phyloP scores from a whole-genome alignment of 1,284 basidiomycete species.

The Leccinum ponderosum region DNA sequence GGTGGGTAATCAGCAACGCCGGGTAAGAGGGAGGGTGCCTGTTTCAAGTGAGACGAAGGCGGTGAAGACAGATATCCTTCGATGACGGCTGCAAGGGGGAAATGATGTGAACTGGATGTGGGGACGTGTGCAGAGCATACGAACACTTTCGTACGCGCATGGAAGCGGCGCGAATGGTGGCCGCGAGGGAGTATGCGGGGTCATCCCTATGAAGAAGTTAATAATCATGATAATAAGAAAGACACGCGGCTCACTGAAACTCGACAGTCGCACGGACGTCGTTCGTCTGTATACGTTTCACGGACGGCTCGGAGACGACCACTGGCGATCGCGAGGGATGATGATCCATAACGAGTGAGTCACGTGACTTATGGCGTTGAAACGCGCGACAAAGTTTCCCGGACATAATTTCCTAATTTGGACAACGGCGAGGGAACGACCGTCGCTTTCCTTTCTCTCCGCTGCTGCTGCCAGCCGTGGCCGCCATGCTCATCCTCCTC shows the following conservation, averaged over 20 bases:
- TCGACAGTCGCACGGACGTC: conserved; percentile 35
- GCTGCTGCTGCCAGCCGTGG: neutral
- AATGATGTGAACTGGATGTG: conserved; percentile 31
- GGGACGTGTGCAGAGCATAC: conserved; percentile 22
- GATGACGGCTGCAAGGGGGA: conserved; percentile 29
- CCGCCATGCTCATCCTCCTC: conserved; percentile 5
- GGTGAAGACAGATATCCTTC: conserved; percentile 35
- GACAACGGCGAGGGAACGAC: conserved; percentile 12
- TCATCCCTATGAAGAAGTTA: neutral
- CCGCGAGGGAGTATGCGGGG: conserved; percentile 9
- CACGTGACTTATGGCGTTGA: neutral
- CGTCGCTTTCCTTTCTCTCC: conserved; percentile 13
- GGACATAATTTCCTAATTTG: conserved; percentile 7
- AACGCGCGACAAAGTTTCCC: neutral
- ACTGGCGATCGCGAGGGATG: neutral
- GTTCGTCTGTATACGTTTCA: conserved; percentile 47
- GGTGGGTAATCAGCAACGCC: conserved; percentile 19
- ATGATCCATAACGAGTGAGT: neutral
- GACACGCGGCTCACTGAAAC: conserved; percentile 30
- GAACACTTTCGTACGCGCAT: conserved; percentile 36
- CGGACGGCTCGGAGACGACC: conserved; percentile 9
- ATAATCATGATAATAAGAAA: neutral
- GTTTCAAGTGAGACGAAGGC: conserved; percentile 32
- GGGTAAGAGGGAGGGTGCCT: conserved; percentile 23
- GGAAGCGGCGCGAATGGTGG: conserved; percentile 35